Conservation (phyloP, 1,139 yeast genomes). For the Diutina siamensis region DNA sequence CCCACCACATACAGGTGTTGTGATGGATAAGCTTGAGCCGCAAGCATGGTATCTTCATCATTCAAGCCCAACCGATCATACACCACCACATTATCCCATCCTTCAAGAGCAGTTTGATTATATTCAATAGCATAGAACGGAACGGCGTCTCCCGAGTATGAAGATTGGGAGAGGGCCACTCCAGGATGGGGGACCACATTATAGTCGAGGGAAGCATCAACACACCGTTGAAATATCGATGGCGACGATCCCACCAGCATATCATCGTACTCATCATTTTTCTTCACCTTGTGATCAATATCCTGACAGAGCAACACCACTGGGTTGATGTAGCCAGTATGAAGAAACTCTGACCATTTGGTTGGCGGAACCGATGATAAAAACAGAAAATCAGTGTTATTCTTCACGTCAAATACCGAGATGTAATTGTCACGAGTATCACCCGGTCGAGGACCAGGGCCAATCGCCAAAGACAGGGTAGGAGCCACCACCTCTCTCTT, state of each 20-base stretch:
- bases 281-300: background rate
- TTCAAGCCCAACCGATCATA: constrained; percentile 16
- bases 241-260: background rate
- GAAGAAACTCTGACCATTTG: background rate
- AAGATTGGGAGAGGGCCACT: constrained; percentile 33
- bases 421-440: background rate
- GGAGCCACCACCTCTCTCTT: constrained; percentile 7
- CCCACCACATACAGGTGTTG: background rate
- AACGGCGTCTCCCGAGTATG: constrained; percentile 31
- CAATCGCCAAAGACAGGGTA: background rate
- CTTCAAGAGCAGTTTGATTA: constrained; percentile 12
- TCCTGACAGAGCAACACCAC: background rate
- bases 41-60: background rate
- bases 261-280: too few relatives aligned
- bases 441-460: background rate
- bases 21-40: background rate
- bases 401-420: background rate
- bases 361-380: constrained; percentile 1
- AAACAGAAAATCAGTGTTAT: background rate
- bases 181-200: constrained; percentile 37
- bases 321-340: background rate
- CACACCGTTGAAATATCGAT: constrained; percentile 18
- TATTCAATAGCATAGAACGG: constrained; percentile 37
- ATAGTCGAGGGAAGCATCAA: constrained; percentile 24
- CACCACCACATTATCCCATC: constrained; percentile 40